Evolutionary conservation across 2,329 filamentous ascomycete genomes (phyloP).

Genomic region (Venturiaceae sp.): DNA sequence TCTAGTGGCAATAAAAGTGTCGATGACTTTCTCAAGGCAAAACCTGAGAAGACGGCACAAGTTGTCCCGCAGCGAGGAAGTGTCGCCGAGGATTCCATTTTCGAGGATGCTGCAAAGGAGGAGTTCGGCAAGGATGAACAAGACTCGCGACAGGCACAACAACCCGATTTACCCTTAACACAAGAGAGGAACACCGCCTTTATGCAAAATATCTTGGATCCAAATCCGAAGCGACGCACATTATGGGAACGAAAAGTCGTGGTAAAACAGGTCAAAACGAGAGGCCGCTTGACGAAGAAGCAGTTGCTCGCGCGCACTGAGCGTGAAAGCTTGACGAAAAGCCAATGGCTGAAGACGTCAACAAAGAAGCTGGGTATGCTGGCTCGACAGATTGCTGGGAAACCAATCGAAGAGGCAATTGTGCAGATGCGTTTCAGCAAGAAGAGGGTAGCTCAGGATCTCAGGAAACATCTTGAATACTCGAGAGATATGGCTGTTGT

Average conservation of each 20-base stretch:
- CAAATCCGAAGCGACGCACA: constrained; percentile 59
- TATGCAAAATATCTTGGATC: constrained; percentile 60
- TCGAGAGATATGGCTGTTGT: constrained; percentile 76
- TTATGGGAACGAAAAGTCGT: constrained; percentile 80
- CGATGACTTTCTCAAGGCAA: background rate
- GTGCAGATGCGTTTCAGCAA: constrained; percentile 91
- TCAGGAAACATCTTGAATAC: constrained; percentile 68
- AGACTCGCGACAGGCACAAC: constrained; percentile 11
- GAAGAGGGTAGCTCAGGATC: constrained; percentile 81
- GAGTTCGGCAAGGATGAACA: constrained; percentile 12
- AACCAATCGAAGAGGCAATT: constrained; percentile 88
- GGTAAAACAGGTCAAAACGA: constrained; percentile 60
- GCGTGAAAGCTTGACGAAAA: constrained; percentile 49
- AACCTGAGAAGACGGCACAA: background rate
- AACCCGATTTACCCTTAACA: background rate
- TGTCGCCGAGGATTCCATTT: constrained; percentile 41
- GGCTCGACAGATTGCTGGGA: constrained; percentile 81
- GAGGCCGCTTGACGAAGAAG: constrained; percentile 55
- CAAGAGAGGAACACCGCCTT: constrained; percentile 35
- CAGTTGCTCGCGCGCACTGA: constrained; percentile 61
- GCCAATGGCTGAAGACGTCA: constrained; percentile 68
- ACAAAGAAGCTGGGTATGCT: constrained; percentile 86
- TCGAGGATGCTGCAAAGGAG: constrained; percentile 29
- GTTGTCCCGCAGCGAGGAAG: constrained; percentile 10
- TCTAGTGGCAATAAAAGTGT: background rate